These are phyloP conservation scores for Microglena sp. DNA, from an alignment of 139 green algal genomes.

Conservation along the genomic window DNA sequence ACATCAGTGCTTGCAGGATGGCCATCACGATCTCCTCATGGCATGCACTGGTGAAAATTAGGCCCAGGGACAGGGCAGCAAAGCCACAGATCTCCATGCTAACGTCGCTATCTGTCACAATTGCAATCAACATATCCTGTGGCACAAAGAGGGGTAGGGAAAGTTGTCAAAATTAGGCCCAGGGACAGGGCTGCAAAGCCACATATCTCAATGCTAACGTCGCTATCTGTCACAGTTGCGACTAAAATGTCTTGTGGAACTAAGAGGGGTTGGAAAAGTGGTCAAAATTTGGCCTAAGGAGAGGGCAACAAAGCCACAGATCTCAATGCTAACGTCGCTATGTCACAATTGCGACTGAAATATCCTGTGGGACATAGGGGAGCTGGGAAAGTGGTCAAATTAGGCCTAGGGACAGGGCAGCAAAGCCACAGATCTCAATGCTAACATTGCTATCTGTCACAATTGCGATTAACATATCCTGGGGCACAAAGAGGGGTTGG, in stretches of 20 bases:
- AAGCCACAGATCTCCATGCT: constrained; percentile 77
- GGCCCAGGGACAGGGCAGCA: constrained; percentile 79
- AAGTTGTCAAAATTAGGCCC: constrained; percentile 82
- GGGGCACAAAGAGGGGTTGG: constrained; percentile 18
- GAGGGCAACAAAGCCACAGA: constrained; percentile 78
- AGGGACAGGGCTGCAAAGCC: constrained; percentile 83
- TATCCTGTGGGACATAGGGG: constrained; percentile 26
- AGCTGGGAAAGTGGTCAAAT: constrained; percentile 87
- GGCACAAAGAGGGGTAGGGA: constrained; percentile 21
- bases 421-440: constrained; percentile 79
- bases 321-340: constrained; percentile 67
- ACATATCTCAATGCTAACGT: constrained; percentile 69
- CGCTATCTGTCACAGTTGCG: constrained; percentile 60
- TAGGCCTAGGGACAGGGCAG: constrained; percentile 83
- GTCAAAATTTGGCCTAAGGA: constrained; percentile 85
- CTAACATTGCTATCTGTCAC: constrained; percentile 60
- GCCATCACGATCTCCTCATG: constrained; percentile 69
- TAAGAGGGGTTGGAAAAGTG: too few relatives aligned
- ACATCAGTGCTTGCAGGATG: constrained; percentile 79
- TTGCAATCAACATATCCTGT: constrained; percentile 42
- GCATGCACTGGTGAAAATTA: constrained; percentile 74
- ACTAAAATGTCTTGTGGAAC: constrained; percentile 43
- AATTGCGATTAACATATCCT: constrained; percentile 50
- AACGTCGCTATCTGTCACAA: constrained; percentile 65
- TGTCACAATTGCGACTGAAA: constrained; percentile 62